Evolutionary conservation across 345 rosid genomes (phyloP), one percentile per base, ranked within the genome.

Genomic region (Aquilaria sinensis): DNA sequence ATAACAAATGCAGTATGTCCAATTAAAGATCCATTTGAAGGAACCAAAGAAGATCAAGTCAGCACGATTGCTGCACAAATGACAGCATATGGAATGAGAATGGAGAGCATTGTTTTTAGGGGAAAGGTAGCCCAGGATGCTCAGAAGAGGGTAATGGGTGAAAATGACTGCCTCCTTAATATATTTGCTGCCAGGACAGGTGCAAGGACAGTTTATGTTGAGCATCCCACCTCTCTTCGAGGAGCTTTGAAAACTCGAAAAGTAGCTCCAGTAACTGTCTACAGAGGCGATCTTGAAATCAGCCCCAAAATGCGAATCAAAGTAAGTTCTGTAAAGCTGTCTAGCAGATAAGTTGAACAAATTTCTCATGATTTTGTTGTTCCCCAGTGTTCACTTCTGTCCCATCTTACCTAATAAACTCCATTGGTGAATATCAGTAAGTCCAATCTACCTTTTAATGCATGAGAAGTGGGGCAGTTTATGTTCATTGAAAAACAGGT

Each of bases 231-330:
- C 60, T 85, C 96, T 63, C 78, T 94, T 66, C 72, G 84, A 46
- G 99, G 99, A 68, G 89, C 96, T 14, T 67, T 90, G 51, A 82
- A 74, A 75, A 94, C 96, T 2, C 85, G 96, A 66, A 80, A 73
- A 50, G 75, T 88, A 70, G 63, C 85, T 72, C 93, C 96, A 33
- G 90, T 85, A 64, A 87, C 99, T 45, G 31, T 88, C 59, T 94
- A 79, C 73, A 88, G 97, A 77, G 99, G 97, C 54, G 81, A 82
- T 60, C 88, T 90, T 76, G 97, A 94, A 78, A 74, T 90, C 55
- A 68, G 78, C 75, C 73, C 85, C 62, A 58, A 78, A 46, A 66
- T 90, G 92, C 90, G 78, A 77, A 86, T 94, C 67, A 88, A 86
- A 96, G 99, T 86, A 67, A 82, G 69, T 32, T 37, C 43, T 37